Evolutionary conservation across 2,329 filamentous ascomycete genomes (phyloP), one percentile per base, ranked within the genome.

Genomic region (Aspergillus melleus): DNA sequence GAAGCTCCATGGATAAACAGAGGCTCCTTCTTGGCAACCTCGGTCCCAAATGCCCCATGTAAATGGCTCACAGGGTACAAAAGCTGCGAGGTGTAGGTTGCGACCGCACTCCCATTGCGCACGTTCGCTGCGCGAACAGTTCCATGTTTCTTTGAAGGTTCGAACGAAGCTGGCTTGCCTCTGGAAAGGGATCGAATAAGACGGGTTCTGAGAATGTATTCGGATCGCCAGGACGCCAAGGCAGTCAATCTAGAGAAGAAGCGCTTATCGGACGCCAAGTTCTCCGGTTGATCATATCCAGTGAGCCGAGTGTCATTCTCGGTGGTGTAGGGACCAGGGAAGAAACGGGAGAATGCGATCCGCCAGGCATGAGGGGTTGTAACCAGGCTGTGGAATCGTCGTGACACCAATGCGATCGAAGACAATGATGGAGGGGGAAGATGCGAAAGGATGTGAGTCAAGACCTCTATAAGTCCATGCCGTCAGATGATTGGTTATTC

Each of bases 341-440:
- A 99, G 77, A 88, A 94, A 63, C 93, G 91, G 67, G 91, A 85
- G 72, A 98, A 98, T 6, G 93, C 94, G 72, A 92, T 90, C 64
- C 92, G 88, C 94, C 94, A 98, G 8, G 92, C 92, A 77, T 97
- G 92, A 16, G 93, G 91, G 1, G 91, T 94, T 4, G 92, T 96
- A 58, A 98, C 90, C 46, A 98, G 82, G 55, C 84, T 83, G 75
- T 96, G 91, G 72, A 98, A 96, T 57, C 91, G 90, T 70, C 88
- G 91, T 36, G 91, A 97, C 30, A 98, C 92, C 54, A 96, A 84
- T 19, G 92, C 89, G 11, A 96, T 89, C 10, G 89, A 86, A 19
- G 89, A 88, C 68, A 98, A 86, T 24, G 94, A 92, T 63, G 91
- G 86, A 10, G 93, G 92, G 54, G 93, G 89, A 55, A 99, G 82